Base-by-base conservation (phyloP, 148 eudicot species). In the Cornus florida region DNA sequence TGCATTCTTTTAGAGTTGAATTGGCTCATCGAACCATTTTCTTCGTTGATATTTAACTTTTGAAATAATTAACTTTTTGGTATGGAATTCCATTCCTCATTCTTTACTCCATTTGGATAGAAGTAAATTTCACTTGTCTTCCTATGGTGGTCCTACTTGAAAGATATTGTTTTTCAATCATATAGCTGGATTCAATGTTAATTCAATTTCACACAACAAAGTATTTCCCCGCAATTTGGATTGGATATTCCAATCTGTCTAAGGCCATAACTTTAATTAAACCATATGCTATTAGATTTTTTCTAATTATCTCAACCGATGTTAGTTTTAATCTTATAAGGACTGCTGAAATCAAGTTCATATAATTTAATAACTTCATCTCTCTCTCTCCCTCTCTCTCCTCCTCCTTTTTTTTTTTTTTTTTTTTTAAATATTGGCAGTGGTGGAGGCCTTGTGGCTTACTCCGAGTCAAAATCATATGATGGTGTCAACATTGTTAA, bases 401-500 rank as follows among this genome's bases (percentile, higher is more conserved):
- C 28, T 28, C 28, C n/a, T n/a, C n/a, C n/a, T n/a, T n/a, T n/a
- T n/a, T n/a, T n/a, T n/a, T 20, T 3, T 6, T 17, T n/a, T 1
- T 3, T 68, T 32, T 17, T 62, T 19, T 6, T 3, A 6, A 6
- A 19, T 68, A 20, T 14, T 78, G 77, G 85, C 82, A 90, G 92
- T 80, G 92, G 93, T 50, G 91, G 92, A 7, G 87, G 97, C 39
- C 83, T 90, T 59, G 84, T 88, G 79, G 95, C 93, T n/a, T 88
- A 77, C 81, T 85, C 93, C 2, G 89, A 88, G 72, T 72, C 92
- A 70, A 81, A 88, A 69, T 79, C 85, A 77, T 22, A 71, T 60
- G 82, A 88, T 28, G 88, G 78, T 31, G 69, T 81, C 39, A 82
- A 78, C 60, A 72, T 59, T 16, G 62, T 83, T 48, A 69, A 80